Percentiles rank a stretch among this genome's conserved stretches.
Conservation (phyloP, 2,329 filamentous ascomycete species). For the Fusarium neocosmosporiellum region DNA sequence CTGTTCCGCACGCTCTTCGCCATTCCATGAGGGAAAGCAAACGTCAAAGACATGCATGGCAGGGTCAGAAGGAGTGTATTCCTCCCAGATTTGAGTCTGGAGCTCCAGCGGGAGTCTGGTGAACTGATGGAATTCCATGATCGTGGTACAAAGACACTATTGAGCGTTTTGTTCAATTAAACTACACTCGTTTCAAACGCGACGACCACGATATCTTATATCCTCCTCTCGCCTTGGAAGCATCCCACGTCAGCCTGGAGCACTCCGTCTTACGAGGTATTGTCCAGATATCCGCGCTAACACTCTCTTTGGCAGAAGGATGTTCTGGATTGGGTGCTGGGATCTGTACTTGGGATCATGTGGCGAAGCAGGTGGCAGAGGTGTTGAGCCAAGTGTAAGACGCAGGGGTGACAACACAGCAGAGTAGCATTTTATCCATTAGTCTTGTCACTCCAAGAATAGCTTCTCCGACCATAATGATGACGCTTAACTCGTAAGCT, state of each 20-base stretch:
- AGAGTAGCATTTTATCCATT: not conserved
- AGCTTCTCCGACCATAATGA: not conserved
- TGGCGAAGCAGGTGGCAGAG: not conserved
- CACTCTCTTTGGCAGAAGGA: not conserved
- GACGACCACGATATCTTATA: not conserved
- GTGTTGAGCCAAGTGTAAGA: not conserved
- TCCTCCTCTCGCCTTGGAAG: not conserved
- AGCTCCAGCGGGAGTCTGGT: conserved; percentile 36
- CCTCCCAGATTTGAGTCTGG: conserved; percentile 40
- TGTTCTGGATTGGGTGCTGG: not conserved
- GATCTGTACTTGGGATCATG: not conserved
- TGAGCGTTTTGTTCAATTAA: not conserved
- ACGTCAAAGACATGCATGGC: conserved; percentile 46
- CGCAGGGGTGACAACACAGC: not conserved
- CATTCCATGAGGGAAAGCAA: conserved; percentile 41
- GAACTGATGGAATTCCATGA: conserved; percentile 39
- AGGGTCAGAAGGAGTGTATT: conserved; percentile 22
- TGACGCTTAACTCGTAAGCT: not conserved
- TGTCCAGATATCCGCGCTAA: conserved; percentile 23
- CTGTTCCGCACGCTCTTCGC: conserved; percentile 13
- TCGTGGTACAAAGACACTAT: not conserved
- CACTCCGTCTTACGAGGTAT: not conserved
- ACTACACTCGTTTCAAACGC: not conserved
- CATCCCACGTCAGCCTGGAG: conserved; percentile 19
- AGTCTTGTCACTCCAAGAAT: not conserved